Evolutionary conservation across 2,329 filamentous ascomycete genomes (phyloP), one percentile per base, ranked within the genome.

Genomic region (Chrysoporthe deuterocubensis): DNA sequence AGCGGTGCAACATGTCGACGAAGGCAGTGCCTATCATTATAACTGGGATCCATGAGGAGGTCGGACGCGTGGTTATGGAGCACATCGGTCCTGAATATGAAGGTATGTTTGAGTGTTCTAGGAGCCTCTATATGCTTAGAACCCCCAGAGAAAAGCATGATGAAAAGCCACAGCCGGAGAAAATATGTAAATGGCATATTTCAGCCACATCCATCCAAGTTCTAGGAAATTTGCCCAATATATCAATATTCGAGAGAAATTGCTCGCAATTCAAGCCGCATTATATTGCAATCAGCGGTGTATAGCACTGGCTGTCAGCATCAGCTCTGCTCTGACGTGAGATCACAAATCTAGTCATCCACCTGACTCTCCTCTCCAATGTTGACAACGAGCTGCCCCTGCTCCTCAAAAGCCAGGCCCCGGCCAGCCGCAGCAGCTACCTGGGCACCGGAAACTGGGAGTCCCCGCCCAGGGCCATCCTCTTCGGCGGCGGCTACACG

Each of bases 401-500:
- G 18, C n/a, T 44, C 37, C 57, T 32, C 8, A n/a, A 21, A 2
- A 60, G 8, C n/a, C n/a, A 21, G 40, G 11, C 14, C 11, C 57
- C 57, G 16, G 16, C n/a, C 37, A 60, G 21, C 13, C 40, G n/a
- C 40, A 60, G 57, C 40, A 60, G 57, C 57, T 7, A 11, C n/a
- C 40, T 44, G 18, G 57, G 57, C 57, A 60, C 9, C 40, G 57
- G 57, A 2, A 60, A 60, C 57, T 60, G 57, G 57, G 21, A 43
- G 11, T 9, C 57, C 13, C 57, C 57, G n/a, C 40, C 57, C 18
- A 60, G 42, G 21, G 40, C 57, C 3, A 16, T 44, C 57, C 37
- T 60, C 57, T 44, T 59, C 14, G 57, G 40, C 57, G 57, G 57
- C 57, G 57, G 37, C 40, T 60, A 43, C 42, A 60, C 57, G 57